phyloP scores from a whole-genome alignment of 2,329 filamentous ascomycete genomes.

The Fusarium zealandicum region DNA sequence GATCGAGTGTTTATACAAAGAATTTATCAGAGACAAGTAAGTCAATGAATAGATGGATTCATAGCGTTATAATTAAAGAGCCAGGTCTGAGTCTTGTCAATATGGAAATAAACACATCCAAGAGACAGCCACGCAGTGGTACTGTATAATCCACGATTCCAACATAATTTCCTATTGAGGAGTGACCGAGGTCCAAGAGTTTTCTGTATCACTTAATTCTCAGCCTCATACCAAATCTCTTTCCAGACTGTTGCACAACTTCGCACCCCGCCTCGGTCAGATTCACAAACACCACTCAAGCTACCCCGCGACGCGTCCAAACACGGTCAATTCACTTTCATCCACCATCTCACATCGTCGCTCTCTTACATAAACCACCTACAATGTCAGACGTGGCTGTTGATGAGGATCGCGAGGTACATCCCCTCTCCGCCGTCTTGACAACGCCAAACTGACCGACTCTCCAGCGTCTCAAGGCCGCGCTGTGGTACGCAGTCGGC shows the following conservation, averaged over 20 bases:
- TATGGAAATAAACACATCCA: too few species aligned
- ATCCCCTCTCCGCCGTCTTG: not conserved
- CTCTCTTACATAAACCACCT: not conserved
- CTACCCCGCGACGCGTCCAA: slow-evolving; percentile 33
- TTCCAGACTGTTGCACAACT: not conserved
- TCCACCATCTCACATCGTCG: slow-evolving; percentile 5
- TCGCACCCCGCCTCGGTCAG: slow-evolving; percentile 16
- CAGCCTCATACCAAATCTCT: too few species aligned
- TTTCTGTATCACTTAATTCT: too few species aligned
- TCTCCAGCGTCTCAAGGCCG: slow-evolving; percentile 77
- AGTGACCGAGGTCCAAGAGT: too few species aligned
- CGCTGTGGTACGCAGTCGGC: slow-evolving; percentile 83
- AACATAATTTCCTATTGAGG: too few species aligned
- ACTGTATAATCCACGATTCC: too few species aligned
- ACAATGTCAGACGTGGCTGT: slow-evolving; percentile 46
- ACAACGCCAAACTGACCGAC: not conserved
- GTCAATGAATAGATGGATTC: too few species aligned
- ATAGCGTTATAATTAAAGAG: too few species aligned
- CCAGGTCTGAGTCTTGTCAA: too few species aligned
- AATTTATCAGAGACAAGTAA: too few species aligned
- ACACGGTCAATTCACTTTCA: slow-evolving; percentile 12
- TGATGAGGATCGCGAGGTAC: slow-evolving; percentile 50
- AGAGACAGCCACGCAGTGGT: too few species aligned
- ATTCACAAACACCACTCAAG: not conserved
- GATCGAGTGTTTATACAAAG: too few species aligned